Conservation (phyloP, 768 basidiomycete species). For the Agaricus sinodeliciosus region DNA sequence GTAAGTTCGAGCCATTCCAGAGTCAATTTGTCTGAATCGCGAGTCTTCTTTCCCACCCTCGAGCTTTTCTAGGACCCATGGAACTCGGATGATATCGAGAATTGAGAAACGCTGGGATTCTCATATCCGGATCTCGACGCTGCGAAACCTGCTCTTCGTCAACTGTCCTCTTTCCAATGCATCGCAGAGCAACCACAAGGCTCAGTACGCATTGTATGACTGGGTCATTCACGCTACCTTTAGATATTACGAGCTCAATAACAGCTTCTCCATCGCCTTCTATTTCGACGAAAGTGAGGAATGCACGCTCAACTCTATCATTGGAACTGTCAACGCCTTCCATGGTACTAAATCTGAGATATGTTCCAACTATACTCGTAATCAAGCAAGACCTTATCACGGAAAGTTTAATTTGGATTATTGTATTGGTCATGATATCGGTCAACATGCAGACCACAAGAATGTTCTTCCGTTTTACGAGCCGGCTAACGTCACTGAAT, state of each 20-base stretch:
- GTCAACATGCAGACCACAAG: conserved; percentile 4
- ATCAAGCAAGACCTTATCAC: conserved; percentile 18
- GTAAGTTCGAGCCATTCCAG: conserved; percentile 15
- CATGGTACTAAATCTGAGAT: conserved; percentile 26
- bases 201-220: conserved; percentile 19
- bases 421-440: conserved; percentile 19
- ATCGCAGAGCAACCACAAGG: neutral
- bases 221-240: conserved; percentile 36
- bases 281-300: conserved; percentile 39
- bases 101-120: conserved; percentile 23
- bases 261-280: conserved; percentile 36
- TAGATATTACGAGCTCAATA: conserved; percentile 36
- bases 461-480: neutral
- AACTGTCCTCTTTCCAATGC: conserved; percentile 5
- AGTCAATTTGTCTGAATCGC: neutral
- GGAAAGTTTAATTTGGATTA: conserved; percentile 33
- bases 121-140: conserved; percentile 39
- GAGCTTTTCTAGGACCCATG: conserved; percentile 33
- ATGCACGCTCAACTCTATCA: conserved; percentile 16
- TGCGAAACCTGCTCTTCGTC: conserved; percentile 12
- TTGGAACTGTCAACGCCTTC: conserved; percentile 15
- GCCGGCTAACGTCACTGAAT: conserved; percentile 12
- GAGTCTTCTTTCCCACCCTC: conserved; percentile 17
- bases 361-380: conserved; percentile 35
- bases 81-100: neutral